Base-by-base conservation (phyloP, 1,284 basidiomycete genomes). In the Salmacisia buchloeana region DNA sequence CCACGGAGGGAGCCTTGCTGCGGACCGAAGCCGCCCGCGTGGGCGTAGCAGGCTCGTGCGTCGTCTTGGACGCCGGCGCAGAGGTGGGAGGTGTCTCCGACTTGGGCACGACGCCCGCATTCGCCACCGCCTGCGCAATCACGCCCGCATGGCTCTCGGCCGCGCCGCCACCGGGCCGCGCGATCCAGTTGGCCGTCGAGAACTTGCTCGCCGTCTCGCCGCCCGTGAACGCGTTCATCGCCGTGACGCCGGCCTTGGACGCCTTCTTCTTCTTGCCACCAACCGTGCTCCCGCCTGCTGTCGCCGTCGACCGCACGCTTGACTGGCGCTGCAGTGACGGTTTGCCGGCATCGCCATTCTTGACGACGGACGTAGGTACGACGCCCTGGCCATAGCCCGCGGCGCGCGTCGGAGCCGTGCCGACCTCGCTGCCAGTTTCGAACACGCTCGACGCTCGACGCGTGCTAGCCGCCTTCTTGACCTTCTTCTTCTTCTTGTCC, bases 361-460 rank as follows among this genome's bases (percentile, higher is more conserved):
- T 27, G 56, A 58, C 21, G 31, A 58, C 21, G 2, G 33, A n/a
- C 13, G 21, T 58, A 6, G 56, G 34, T 13, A 34, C 35, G 12
- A 29, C 35, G 10, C 56, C n/a, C 23, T 29, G 25, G 3, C 18
- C 34, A 13, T 52, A 38, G 54, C 65, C 67, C 7, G 69, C 61
- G 10, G 67, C 63, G 13, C 73, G 68, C 15, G 74, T 76, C 6
- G 74, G 60, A 12, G 69, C 64, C 12, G 74, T 76, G 7, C 74
- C 74, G 12, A 76, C 66, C 66, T 76, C 74, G 58, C 74, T 76
- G 21, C 73, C 74, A 3, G 49, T 54, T 31, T 54, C 49, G 15
- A 54, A 54, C 6, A 31, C 49, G 49, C 49, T 54, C 13, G 49
- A 54, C n/a, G 70, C 69, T 1, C 54, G 56, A 29, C 46, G 33